These are phyloP conservation scores for Claviceps sp. DNA, from an alignment of 2,329 filamentous ascomycete species.

Conservation along the genomic window DNA sequence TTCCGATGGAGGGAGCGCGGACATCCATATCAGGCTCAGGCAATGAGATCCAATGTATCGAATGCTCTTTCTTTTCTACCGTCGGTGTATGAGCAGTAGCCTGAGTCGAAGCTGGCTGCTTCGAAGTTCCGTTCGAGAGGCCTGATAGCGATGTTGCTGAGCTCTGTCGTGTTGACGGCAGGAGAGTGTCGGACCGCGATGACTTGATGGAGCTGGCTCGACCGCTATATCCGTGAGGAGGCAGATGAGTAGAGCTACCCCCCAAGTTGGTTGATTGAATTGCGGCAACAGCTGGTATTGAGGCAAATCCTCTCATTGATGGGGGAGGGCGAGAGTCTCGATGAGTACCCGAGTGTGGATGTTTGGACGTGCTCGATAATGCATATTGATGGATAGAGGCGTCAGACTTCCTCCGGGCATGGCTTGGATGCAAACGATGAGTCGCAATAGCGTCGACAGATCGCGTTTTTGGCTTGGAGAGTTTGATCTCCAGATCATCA, in stretches of 20 bases:
- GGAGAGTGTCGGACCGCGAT: slow-evolving; percentile 2
- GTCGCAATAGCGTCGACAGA: slow-evolving; percentile 1
- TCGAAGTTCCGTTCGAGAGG: slow-evolving; percentile 7
- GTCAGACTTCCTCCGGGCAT: slow-evolving; percentile 18
- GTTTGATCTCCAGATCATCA: slow-evolving; percentile 27
- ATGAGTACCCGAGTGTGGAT: slow-evolving; percentile 4
- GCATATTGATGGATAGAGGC: slow-evolving; percentile 13
- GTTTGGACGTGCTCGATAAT: slow-evolving; percentile 8
- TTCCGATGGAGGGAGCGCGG: not conserved
- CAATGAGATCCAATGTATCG: slow-evolving; percentile 5
- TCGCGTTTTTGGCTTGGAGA: slow-evolving; percentile 8
- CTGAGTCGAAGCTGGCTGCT: slow-evolving; percentile 6
- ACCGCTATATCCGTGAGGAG: not conserved
- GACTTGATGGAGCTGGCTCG: not conserved
- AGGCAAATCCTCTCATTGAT: slow-evolving; percentile 18
- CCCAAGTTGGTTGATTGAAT: slow-evolving; percentile 1
- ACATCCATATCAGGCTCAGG: slow-evolving; percentile 1
- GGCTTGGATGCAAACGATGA: slow-evolving; percentile 15
- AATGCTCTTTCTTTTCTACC: slow-evolving; percentile 4
- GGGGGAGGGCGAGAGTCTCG: slow-evolving; percentile 17
- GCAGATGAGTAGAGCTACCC: not conserved
- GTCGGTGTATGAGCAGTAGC: slow-evolving; percentile 6
- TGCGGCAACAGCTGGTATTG: slow-evolving; percentile 9
- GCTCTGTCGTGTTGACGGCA: slow-evolving; percentile 8
- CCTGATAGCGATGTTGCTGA: slow-evolving; percentile 12